Base-by-base conservation (phyloP, 192 early-diverging fungal genomes). In the Cetraspora pellucida region DNA sequence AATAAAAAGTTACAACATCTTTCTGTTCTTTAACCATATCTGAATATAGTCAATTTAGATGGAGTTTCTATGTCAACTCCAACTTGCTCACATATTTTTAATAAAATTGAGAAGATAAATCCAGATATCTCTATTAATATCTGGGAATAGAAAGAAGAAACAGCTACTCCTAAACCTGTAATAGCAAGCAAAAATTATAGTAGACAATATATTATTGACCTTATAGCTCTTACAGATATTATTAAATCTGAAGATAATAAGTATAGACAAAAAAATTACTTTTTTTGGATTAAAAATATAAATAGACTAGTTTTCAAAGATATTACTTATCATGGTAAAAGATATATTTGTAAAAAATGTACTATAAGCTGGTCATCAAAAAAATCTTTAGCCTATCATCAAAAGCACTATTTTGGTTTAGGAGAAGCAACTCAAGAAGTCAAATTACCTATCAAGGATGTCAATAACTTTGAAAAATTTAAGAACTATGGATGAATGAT, bases 91-190 rank as follows among this genome's bases (percentile, higher is more conserved):
- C 14, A 17, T 30, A 71, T 31, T 31, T 71, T 71, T 52, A 25
- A 71, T 30, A 71, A 71, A 30, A 71, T 71, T 2, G 28, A 66
- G 21, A 21, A 43, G 8, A 21, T 30, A 17, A 71, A 71, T 71
- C 37, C 69, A 11, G 16, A 49, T 25, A 71, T 71, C 8, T 71
- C 69, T 7, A 71, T 71, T 7, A 71, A 71, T 71, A n/a, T 71
- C 1, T 71, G 69, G 69, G 23, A 71, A 27, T 71, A 31, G 23
- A 54, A 71, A 30, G 52, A 66, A 25, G 69, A 71, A 55, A 71
- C 9, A 30, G 46, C 21, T 28, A 52, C 46, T 21, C 25, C 49
- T 1, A 71, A 71, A 71, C 69, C 69, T 5, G 69, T 71, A 54
- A 54, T 71, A 37, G 31, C 31, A 3, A 37, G 31, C 31, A 37